Percentiles rank a stretch among this genome's conserved stretches.
Evolutionary conservation across 2,329 filamentous ascomycete genomes (phyloP).

Genomic region (Talaromyces sp.): DNA sequence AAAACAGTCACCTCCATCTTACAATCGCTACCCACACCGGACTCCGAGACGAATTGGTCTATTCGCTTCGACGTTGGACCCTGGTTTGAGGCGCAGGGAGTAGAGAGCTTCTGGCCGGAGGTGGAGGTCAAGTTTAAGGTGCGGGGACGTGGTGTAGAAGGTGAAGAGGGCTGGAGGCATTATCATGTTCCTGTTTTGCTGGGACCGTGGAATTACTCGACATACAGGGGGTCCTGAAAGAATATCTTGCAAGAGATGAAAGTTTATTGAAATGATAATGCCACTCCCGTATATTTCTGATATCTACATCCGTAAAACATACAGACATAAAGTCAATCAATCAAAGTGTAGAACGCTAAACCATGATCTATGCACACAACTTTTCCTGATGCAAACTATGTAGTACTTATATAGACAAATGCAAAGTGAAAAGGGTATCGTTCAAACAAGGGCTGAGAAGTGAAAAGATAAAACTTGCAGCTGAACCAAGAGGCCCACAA

Average conservation of each 20-base stretch:
- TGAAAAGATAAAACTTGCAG: background rate
- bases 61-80: slow-evolving; percentile 46
- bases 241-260: background rate
- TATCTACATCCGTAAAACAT: background rate
- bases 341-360: background rate
- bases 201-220: slow-evolving; percentile 51
- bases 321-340: background rate
- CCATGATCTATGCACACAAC: slow-evolving; percentile 8
- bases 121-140: slow-evolving; percentile 51
- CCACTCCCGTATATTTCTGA: background rate
- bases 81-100: slow-evolving; percentile 47
- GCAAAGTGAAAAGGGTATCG: slow-evolving; percentile 5
- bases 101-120: slow-evolving; percentile 51
- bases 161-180: slow-evolving; percentile 45
- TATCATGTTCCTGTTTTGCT: slow-evolving; percentile 52
- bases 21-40: slow-evolving; percentile 32
- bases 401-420: slow-evolving; percentile 7
- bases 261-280: background rate
- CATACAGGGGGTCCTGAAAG: slow-evolving; percentile 47
- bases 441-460: slow-evolving; percentile 3
- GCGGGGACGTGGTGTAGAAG: slow-evolving; percentile 39
- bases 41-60: slow-evolving; percentile 45
- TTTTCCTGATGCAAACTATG: slow-evolving; percentile 9
- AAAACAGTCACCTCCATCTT: slow-evolving; percentile 26
- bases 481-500: background rate